Percentiles rank a stretch among this genome's conserved stretches.
Conservation (phyloP, 2,329 filamentous ascomycete species). For the Ascochyta viciae-villosae region DNA sequence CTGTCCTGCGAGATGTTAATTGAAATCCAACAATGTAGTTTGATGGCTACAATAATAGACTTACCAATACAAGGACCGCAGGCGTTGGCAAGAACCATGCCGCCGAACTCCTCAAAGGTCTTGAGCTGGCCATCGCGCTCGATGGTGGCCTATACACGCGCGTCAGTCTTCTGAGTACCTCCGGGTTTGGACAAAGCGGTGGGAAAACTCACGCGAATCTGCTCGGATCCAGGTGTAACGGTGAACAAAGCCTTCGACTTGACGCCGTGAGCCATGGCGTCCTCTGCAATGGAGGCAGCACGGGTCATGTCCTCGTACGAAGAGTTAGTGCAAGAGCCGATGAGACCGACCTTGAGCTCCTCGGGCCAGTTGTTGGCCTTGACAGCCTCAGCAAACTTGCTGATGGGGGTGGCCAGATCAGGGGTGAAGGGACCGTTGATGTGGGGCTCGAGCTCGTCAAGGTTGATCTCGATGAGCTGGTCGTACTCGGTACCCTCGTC, state of each 20-base stretch:
- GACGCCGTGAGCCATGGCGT: conserved; percentile 89
- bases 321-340: conserved; percentile 97
- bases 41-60: not conserved
- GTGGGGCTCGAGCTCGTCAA: conserved; percentile 92
- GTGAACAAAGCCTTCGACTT: conserved; percentile 95
- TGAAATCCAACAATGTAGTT: conserved; percentile 3
- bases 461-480: conserved; percentile 93
- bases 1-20: conserved; percentile 57
- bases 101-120: conserved; percentile 96
- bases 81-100: conserved; percentile 92
- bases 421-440: conserved; percentile 99
- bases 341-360: conserved; percentile 94
- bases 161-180: not conserved
- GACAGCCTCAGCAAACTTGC: conserved; percentile 93
- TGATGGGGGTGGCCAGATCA: conserved; percentile 96
- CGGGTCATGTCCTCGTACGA: conserved; percentile 91
- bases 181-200: conserved; percentile 43
- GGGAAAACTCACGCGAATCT: conserved; percentile 68
- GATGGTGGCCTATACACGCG: conserved; percentile 69
- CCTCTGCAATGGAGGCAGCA: conserved; percentile 86
- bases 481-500: conserved; percentile 96
- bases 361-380: conserved; percentile 96
- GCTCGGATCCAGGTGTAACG: conserved; percentile 95
- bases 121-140: conserved; percentile 84
- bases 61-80: conserved; percentile 67